These are phyloP conservation scores for Boletus vinaceobasis DNA, from an alignment of 768 basidiomycete species.

Conservation along the genomic window DNA sequence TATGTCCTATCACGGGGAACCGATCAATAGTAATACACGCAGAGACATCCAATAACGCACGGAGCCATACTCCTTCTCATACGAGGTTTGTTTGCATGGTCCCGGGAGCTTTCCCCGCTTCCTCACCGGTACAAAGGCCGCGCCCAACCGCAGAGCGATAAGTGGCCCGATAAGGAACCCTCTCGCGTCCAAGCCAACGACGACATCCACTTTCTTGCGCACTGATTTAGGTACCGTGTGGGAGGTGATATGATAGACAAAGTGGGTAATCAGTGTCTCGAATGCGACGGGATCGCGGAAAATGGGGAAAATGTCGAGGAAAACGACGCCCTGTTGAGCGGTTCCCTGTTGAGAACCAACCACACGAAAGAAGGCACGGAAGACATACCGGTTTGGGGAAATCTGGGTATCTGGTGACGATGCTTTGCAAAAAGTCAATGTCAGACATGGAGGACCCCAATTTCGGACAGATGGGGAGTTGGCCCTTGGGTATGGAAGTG, in stretches of 20 bases:
- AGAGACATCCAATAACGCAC: slow-evolving; percentile 40
- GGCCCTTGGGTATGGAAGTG: slow-evolving; percentile 1
- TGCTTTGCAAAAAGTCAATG: slow-evolving; percentile 62
- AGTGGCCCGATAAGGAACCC: slow-evolving; percentile 95
- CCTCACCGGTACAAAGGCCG: slow-evolving; percentile 93
- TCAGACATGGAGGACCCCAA: slow-evolving; percentile 57
- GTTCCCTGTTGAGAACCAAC: not conserved
- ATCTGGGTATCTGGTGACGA: slow-evolving; percentile 62
- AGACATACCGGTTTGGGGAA: slow-evolving; percentile 84
- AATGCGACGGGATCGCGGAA: slow-evolving; percentile 82
- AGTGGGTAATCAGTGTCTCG: slow-evolving; percentile 87
- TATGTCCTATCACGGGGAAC: slow-evolving; percentile 56
- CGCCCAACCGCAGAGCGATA: slow-evolving; percentile 85
- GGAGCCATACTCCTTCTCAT: slow-evolving; percentile 91
- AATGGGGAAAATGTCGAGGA: slow-evolving; percentile 94
- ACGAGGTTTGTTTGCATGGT: slow-evolving; percentile 64
- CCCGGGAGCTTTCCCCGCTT: slow-evolving; percentile 97
- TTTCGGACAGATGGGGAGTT: not conserved
- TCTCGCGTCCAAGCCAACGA: slow-evolving; percentile 93
- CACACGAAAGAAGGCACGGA: not conserved
- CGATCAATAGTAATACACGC: not conserved
- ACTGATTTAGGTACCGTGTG: slow-evolving; percentile 61
- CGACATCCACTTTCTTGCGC: slow-evolving; percentile 75
- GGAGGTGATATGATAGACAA: slow-evolving; percentile 81
- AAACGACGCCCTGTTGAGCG: slow-evolving; percentile 69